phyloP scores from a whole-genome alignment of 352 stramenopile genomes.

The Pythium angustatum region DNA sequence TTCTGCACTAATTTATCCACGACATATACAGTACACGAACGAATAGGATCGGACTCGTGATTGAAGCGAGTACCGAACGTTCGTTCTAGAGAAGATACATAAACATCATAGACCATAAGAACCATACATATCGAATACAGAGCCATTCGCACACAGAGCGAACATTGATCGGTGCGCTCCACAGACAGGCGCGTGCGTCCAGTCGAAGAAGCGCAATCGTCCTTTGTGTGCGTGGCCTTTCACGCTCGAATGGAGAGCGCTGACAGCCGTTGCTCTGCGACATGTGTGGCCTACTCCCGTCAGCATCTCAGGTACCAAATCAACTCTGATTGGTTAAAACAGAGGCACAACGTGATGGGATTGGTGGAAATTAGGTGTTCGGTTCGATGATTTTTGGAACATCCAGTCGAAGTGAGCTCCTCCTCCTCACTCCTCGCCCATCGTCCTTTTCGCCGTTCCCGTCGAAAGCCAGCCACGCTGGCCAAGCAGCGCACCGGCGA shows the following conservation, averaged over 20 bases:
- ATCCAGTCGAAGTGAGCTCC: background rate
- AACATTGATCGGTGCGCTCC: background rate
- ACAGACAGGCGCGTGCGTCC: too few species aligned
- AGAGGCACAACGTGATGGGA: background rate
- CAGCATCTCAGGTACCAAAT: constrained; percentile 7
- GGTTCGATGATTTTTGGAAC: constrained; percentile 4
- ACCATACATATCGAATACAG: background rate
- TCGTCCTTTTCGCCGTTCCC: background rate
- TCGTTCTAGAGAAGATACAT: too few species aligned
- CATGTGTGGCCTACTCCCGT: constrained; percentile 20
- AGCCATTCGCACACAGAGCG: background rate
- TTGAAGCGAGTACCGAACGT: too few species aligned
- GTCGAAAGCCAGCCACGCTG: background rate
- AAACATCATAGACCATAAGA: too few species aligned
- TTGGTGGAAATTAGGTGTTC: background rate
- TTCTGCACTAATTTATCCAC: background rate
- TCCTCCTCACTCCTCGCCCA: background rate
- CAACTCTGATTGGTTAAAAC: constrained; percentile 20
- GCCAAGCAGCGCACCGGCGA: too few species aligned
- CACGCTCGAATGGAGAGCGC: constrained; percentile 6
- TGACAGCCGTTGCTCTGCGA: constrained; percentile 16
- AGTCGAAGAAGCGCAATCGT: too few species aligned
- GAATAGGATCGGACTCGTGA: too few species aligned
- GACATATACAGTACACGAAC: too few species aligned
- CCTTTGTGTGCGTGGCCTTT: too few species aligned